These are phyloP conservation scores for Colletotrichum incanum DNA, from an alignment of 2,329 filamentous ascomycete genomes.

Conservation along the genomic window DNA sequence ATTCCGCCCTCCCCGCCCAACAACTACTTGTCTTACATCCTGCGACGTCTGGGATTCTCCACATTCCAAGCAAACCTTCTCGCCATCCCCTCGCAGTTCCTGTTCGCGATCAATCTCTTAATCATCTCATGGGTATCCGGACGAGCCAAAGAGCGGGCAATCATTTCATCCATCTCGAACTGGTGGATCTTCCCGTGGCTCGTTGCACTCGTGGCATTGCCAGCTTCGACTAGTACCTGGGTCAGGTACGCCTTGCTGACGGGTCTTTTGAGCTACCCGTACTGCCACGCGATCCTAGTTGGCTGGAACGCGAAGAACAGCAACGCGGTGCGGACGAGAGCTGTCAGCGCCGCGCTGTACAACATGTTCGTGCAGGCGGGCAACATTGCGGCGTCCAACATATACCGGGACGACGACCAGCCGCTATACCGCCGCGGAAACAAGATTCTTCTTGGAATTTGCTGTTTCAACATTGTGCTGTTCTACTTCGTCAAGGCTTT, in stretches of 20 bases:
- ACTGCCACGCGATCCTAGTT: constrained; percentile 64
- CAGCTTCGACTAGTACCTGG: constrained; percentile 57
- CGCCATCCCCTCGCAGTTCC: constrained; percentile 60
- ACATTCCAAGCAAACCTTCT: constrained; percentile 64
- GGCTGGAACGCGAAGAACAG: constrained; percentile 64
- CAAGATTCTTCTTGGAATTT: constrained; percentile 64
- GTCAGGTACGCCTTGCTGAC: constrained; percentile 56
- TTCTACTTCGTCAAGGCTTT: constrained; percentile 63
- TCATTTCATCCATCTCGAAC: constrained; percentile 62
- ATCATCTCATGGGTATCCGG: constrained; percentile 63
- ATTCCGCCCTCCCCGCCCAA: constrained; percentile 59
- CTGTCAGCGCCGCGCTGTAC: constrained; percentile 64
- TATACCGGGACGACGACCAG: constrained; percentile 70
- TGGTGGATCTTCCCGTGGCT: constrained; percentile 67
- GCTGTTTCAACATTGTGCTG: constrained; percentile 62
- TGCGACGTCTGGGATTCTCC: constrained; percentile 60
- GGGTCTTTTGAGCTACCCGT: constrained; percentile 63
- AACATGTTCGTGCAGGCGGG: constrained; percentile 63
- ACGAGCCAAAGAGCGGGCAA: constrained; percentile 60
- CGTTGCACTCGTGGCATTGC: constrained; percentile 59
- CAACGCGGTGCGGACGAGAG: constrained; percentile 64
- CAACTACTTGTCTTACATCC: constrained; percentile 63
- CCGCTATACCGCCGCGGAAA: constrained; percentile 68
- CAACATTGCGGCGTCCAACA: constrained; percentile 62
- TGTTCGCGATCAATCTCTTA: constrained; percentile 64